Conservation (phyloP, 208 protist species). For the Zelonia costaricensis region DNA sequence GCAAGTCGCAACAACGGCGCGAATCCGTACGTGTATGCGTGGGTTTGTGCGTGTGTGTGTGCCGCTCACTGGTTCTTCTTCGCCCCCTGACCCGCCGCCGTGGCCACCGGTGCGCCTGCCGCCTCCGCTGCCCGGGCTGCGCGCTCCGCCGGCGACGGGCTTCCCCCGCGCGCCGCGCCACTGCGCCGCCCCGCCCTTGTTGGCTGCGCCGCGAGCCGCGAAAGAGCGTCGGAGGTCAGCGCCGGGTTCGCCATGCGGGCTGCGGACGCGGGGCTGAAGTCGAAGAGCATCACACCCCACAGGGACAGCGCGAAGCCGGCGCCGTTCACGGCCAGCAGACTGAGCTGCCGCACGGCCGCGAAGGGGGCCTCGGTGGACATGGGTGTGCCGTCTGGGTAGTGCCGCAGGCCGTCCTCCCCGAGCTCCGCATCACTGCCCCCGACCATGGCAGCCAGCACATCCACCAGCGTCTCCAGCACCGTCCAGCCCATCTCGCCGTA, state of each 20-base stretch:
- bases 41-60: neutral
- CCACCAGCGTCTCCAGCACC: slow-evolving; percentile 24
- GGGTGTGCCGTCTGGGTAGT: slow-evolving; percentile 15
- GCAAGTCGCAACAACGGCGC: too few species aligned
- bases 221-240: slow-evolving; percentile 14
- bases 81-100: too few species aligned
- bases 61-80: too few species aligned
- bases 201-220: slow-evolving; percentile 10
- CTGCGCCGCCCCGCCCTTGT: too few species aligned
- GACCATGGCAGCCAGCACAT: slow-evolving; percentile 19
- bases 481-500: slow-evolving; percentile 22
- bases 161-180: too few species aligned
- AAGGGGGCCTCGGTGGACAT: slow-evolving; percentile 9
- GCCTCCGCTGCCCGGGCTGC: too few species aligned
- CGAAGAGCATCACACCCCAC: slow-evolving; percentile 25
- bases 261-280: slow-evolving; percentile 3
- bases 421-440: slow-evolving; percentile 1
- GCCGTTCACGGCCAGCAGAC: slow-evolving; percentile 21
- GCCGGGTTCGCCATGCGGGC: neutral
- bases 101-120: too few species aligned
- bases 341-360: slow-evolving; percentile 11
- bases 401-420: neutral
- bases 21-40: slow-evolving; percentile 10
- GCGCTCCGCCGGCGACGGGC: too few species aligned
- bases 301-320: slow-evolving; percentile 21